Percentiles rank a stretch among this genome's conserved stretches.
Conservation (phyloP, 768 basidiomycete genomes). For the Floccularia luteovirens region DNA sequence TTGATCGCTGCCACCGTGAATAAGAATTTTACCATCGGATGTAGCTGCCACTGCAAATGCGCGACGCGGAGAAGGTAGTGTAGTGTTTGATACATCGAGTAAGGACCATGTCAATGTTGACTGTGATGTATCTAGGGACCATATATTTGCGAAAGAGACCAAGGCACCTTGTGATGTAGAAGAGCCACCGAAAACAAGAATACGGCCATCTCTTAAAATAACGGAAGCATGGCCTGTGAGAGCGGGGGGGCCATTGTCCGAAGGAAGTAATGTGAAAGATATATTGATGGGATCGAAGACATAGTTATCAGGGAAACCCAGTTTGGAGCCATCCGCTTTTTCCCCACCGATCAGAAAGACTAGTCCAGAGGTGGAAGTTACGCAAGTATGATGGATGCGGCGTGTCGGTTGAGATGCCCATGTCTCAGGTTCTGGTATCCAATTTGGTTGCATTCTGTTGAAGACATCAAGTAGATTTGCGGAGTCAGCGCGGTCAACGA, state of each 20-base stretch:
- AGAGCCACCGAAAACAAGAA: slow-evolving; percentile 75
- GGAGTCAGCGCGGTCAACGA: slow-evolving; percentile 54
- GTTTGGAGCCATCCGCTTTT: slow-evolving; percentile 71
- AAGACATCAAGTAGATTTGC: slow-evolving; percentile 45
- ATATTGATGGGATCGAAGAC: slow-evolving; percentile 43
- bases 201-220: slow-evolving; percentile 58
- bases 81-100: slow-evolving; percentile 25
- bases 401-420: slow-evolving; percentile 68
- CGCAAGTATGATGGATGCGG: slow-evolving; percentile 69
- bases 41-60: slow-evolving; percentile 52
- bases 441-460: slow-evolving; percentile 28
- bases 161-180: slow-evolving; percentile 36
- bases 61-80: slow-evolving; percentile 50
- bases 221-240: slow-evolving; percentile 69
- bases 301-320: slow-evolving; percentile 57
- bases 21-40: slow-evolving; percentile 47
- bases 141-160: slow-evolving; percentile 51
- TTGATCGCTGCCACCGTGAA: slow-evolving; percentile 75
- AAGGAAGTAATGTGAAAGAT: slow-evolving; percentile 49
- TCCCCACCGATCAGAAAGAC: slow-evolving; percentile 77
- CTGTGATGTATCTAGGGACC: slow-evolving; percentile 53
- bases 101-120: slow-evolving; percentile 41
- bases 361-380: slow-evolving; percentile 34
- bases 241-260: slow-evolving; percentile 52
- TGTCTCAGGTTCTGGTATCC: slow-evolving; percentile 34